These are phyloP conservation scores for Elsinoe perseae DNA, from an alignment of 2,329 filamentous ascomycete genomes.

Conservation along the genomic window DNA sequence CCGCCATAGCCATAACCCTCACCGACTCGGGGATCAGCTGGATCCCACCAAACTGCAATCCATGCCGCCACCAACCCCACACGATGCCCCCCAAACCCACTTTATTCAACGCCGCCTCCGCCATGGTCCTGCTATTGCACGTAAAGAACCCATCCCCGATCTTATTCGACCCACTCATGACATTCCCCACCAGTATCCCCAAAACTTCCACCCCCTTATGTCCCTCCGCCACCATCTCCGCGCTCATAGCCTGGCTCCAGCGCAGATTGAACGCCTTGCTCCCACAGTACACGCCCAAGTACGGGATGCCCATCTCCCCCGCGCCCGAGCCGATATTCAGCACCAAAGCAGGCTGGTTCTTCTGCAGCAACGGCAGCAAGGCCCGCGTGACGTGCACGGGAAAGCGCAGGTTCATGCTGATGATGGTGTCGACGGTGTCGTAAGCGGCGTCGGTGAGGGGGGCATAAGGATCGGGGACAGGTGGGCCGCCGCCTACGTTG, in stretches of 20 bases:
- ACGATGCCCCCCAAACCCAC: slow-evolving; percentile 23
- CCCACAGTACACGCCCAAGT: slow-evolving; percentile 39
- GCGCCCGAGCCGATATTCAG: slow-evolving; percentile 46
- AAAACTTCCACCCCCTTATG: slow-evolving; percentile 33
- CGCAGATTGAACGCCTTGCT: slow-evolving; percentile 42
- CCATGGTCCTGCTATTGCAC: slow-evolving; percentile 20
- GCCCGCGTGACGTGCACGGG: slow-evolving; percentile 42
- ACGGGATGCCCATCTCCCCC: slow-evolving; percentile 39
- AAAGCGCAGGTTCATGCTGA: slow-evolving; percentile 46
- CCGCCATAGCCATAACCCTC: slow-evolving; percentile 13
- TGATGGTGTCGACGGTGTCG: slow-evolving; percentile 35
- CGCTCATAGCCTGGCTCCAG: slow-evolving; percentile 34
- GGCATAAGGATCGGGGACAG: slow-evolving; percentile 32
- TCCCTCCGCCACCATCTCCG: slow-evolving; percentile 37
- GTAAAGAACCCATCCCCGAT: slow-evolving; percentile 20
- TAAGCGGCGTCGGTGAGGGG: slow-evolving; percentile 15
- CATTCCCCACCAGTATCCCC: slow-evolving; percentile 31
- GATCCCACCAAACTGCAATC: slow-evolving; percentile 21
- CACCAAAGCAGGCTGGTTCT: slow-evolving; percentile 39
- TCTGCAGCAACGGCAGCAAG: slow-evolving; percentile 39
- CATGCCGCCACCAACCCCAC: slow-evolving; percentile 25
- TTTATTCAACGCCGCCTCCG: slow-evolving; percentile 19
- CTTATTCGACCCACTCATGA: slow-evolving; percentile 26
- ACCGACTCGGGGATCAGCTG: slow-evolving; percentile 19
- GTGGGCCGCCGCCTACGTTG: slow-evolving; percentile 44